These are phyloP conservation scores for Zasmidium angulare DNA, from an alignment of 2,329 filamentous ascomycete species.

Conservation along the genomic window DNA sequence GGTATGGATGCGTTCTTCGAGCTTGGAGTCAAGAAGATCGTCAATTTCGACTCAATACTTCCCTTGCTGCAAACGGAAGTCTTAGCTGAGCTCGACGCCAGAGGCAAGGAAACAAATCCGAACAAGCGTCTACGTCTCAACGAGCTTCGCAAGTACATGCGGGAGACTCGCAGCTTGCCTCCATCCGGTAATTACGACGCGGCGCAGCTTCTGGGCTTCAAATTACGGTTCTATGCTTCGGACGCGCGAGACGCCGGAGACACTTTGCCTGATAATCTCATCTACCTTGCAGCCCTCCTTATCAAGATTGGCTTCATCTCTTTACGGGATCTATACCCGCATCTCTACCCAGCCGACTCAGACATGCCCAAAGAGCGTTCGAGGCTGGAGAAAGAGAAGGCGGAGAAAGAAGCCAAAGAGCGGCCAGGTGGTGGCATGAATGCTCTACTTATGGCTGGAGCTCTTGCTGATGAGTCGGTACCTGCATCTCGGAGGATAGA, in stretches of 20 bases:
- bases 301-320: slow-evolving; percentile 98
- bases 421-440: slow-evolving; percentile 72
- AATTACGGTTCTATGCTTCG: slow-evolving; percentile 91
- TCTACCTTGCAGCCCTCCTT: slow-evolving; percentile 85
- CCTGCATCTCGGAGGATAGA: slow-evolving; percentile 46
- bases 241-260: slow-evolving; percentile 72
- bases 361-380: slow-evolving; percentile 74
- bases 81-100: slow-evolving; percentile 34
- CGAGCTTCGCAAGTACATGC: slow-evolving; percentile 71
- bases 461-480: slow-evolving; percentile 76
- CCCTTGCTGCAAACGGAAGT: slow-evolving; percentile 31
- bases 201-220: slow-evolving; percentile 94
- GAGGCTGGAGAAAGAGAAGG: slow-evolving; percentile 71
- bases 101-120: slow-evolving; percentile 38
- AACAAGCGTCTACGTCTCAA: slow-evolving; percentile 50
- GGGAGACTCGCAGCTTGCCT: slow-evolving; percentile 75
- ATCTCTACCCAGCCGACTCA: slow-evolving; percentile 82
- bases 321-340: slow-evolving; percentile 83
- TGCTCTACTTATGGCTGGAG: slow-evolving; percentile 82
- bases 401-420: slow-evolving; percentile 71
- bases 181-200: slow-evolving; percentile 86
- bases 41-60: slow-evolving; percentile 52
- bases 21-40: slow-evolving; percentile 70
- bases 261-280: slow-evolving; percentile 82
- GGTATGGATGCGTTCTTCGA: slow-evolving; percentile 88